Evolutionary conservation across 169 alveolate genomes (phyloP).

Genomic region (Eimeria acervulina): DNA sequence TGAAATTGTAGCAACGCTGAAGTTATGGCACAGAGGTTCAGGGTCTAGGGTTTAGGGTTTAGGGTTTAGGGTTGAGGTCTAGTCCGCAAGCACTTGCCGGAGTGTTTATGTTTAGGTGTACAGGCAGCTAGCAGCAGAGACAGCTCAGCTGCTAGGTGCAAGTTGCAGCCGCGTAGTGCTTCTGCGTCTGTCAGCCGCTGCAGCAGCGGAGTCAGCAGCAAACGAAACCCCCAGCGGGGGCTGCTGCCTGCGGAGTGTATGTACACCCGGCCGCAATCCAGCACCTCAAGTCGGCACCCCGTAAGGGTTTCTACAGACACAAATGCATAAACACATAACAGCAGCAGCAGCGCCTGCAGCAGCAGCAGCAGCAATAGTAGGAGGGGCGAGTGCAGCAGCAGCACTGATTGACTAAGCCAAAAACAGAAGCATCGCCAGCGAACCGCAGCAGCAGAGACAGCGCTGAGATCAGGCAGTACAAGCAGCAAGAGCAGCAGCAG

Average conservation of each 20-base stretch:
- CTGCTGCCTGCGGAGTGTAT: slow-evolving; percentile 65
- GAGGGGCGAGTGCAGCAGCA: not conserved
- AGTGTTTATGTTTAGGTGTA: slow-evolving; percentile 15
- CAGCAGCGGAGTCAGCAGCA: slow-evolving; percentile 69
- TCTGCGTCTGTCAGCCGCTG: slow-evolving; percentile 68
- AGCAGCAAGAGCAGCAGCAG: slow-evolving; percentile 26
- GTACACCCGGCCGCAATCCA: slow-evolving; percentile 56
- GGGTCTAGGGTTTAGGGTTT: not conserved
- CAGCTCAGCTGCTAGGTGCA: slow-evolving; percentile 76
- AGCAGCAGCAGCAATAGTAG: not conserved
- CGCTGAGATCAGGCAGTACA: not conserved
- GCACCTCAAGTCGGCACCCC: slow-evolving; percentile 51
- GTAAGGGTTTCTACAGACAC: not conserved
- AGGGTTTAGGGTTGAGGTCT: not conserved
- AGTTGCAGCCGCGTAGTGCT: slow-evolving; percentile 67
- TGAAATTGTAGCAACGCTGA: not conserved
- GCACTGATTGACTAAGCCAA: not conserved
- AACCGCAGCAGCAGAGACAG: too few species aligned
- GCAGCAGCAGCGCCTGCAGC: not conserved
- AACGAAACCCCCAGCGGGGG: slow-evolving; percentile 76
- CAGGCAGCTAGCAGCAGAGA: slow-evolving; percentile 70
- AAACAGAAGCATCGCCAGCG: not conserved
- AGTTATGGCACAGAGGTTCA: not conserved
- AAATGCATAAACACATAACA: not conserved
- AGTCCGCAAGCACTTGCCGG: not conserved